Evolutionary conservation across 306 rosid species (phyloP).

Genomic region (Cucumis hystrix): DNA sequence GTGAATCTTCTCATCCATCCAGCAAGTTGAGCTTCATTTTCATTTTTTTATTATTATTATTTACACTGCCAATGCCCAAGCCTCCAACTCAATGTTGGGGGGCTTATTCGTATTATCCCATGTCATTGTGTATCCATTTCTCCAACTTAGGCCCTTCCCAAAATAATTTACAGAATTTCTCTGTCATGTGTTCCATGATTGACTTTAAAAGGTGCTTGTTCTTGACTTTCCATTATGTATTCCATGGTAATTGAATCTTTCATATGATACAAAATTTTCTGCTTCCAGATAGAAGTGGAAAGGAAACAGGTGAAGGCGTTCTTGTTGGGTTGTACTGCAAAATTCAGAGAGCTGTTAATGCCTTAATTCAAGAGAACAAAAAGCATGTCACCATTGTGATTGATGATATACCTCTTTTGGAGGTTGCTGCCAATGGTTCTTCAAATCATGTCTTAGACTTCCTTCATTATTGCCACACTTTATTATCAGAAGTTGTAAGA

Average conservation of each 20-base stretch:
- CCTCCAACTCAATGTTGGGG: background rate
- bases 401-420: constrained; percentile 70
- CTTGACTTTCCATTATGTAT: background rate
- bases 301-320: constrained; percentile 24
- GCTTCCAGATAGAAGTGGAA: constrained; percentile 31
- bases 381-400: constrained; percentile 40
- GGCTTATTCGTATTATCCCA: background rate
- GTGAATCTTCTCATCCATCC: background rate
- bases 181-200: background rate
- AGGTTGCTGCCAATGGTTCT: constrained; percentile 76
- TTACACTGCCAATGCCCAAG: background rate
- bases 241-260: background rate
- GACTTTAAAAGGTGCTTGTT: background rate
- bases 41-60: no score
- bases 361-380: constrained; percentile 34
- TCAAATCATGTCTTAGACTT: constrained; percentile 68
- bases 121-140: background rate
- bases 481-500: constrained; percentile 70
- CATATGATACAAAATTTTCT: background rate
- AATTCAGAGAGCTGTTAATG: constrained; percentile 34
- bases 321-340: constrained; percentile 55
- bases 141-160: background rate
- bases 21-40: background rate
- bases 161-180: background rate
- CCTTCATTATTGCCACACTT: constrained; percentile 71